Evolutionary conservation across 768 basidiomycete genomes (phyloP).

Genomic region (Termitomyces heimii): DNA sequence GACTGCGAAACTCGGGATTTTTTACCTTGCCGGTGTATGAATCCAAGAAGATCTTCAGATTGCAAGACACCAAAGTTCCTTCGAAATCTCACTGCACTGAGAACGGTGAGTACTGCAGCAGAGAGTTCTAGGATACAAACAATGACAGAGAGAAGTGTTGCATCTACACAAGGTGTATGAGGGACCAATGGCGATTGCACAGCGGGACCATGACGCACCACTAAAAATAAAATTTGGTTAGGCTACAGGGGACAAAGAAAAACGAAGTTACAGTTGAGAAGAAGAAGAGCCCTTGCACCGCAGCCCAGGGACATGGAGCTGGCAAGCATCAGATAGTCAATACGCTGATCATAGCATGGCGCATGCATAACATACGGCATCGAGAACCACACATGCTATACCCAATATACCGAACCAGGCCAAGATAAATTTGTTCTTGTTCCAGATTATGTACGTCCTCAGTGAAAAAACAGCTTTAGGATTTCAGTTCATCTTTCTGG

Average conservation of each 20-base stretch:
- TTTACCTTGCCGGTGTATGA: conserved; percentile 10
- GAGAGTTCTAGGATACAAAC: conserved; percentile 8
- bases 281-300: conserved; percentile 9
- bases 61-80: not conserved
- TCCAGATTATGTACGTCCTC: conserved; percentile 16
- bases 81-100: not conserved
- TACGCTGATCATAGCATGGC: too few species aligned
- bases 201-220: not conserved
- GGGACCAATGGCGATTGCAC: not conserved
- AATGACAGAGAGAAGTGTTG: conserved; percentile 11
- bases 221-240: not conserved
- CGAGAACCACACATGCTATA: conserved; percentile 6
- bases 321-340: not conserved
- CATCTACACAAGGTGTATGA: not conserved
- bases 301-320: conserved; percentile 13
- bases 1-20: not conserved
- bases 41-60: not conserved
- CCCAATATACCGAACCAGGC: conserved; percentile 10
- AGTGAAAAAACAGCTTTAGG: conserved; percentile 13
- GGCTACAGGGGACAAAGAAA: not conserved
- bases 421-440: conserved; percentile 7
- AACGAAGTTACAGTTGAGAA: conserved; percentile 6
- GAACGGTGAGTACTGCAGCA: conserved; percentile 9
- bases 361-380: conserved; percentile 2
- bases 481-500: not conserved